Conservation (phyloP, 2,329 filamentous ascomycete genomes). For the Aspergillus aculeatus region DNA sequence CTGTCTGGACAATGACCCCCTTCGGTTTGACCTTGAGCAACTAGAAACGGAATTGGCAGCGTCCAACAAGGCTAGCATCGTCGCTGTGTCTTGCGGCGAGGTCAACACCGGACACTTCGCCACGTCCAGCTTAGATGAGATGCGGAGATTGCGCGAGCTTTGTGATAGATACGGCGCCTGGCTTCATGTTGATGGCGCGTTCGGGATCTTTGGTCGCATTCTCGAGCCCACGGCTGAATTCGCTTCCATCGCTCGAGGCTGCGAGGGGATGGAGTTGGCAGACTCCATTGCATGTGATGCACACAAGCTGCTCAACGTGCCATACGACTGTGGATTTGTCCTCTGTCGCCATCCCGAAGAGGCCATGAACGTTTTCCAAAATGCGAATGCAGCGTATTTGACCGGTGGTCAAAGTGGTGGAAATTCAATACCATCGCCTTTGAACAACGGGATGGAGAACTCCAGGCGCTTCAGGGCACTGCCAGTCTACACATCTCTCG, state of each 20-base stretch:
- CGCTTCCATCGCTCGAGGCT: conserved; percentile 48
- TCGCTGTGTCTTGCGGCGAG: conserved; percentile 80
- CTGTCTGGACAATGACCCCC: conserved; percentile 51
- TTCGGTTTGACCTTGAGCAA: conserved; percentile 66
- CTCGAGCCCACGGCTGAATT: conserved; percentile 62
- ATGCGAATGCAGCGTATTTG: conserved; percentile 84
- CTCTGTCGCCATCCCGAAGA: conserved; percentile 64
- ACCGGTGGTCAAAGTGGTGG: conserved; percentile 35
- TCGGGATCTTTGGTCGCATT: conserved; percentile 75
- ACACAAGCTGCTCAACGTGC: conserved; percentile 92
- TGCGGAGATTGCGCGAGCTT: conserved; percentile 62
- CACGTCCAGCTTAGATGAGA: conserved; percentile 57
- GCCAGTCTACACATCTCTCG: conserved; percentile 79
- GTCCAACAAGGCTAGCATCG: conserved; percentile 64
- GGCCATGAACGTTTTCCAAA: conserved; percentile 68
- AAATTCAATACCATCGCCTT: conserved; percentile 66
- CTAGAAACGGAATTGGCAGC: conserved; percentile 61
- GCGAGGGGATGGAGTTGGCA: conserved; percentile 70
- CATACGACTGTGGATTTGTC: conserved; percentile 92
- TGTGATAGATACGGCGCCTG: conserved; percentile 74
- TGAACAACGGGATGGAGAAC: conserved; percentile 88
- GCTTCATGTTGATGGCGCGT: conserved; percentile 89
- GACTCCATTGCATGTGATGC: conserved; percentile 85
- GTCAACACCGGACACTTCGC: conserved; percentile 87
- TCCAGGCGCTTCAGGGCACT: conserved; percentile 86